These are phyloP conservation scores for Bruguiera hainesii DNA, from an alignment of 441 rosid species.

Conservation along the genomic window DNA sequence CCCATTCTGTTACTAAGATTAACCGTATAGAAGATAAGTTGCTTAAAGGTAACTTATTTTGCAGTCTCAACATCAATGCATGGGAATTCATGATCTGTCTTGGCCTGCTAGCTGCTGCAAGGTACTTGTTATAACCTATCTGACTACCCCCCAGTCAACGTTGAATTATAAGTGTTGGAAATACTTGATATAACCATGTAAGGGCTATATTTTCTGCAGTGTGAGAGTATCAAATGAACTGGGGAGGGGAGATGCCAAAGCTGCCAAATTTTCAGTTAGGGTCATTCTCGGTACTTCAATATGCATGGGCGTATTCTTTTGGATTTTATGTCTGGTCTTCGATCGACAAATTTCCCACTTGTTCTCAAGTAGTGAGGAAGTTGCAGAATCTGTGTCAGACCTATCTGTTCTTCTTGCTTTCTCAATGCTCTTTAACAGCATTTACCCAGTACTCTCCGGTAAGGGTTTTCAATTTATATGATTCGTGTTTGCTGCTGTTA, in stretches of 20 bases:
- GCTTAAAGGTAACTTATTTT: constrained; percentile 3
- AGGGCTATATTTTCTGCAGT: constrained; percentile 18
- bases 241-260: constrained; percentile 56
- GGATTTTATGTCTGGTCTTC: constrained; percentile 39
- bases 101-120: constrained; percentile 54
- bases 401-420: constrained; percentile 51
- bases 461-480: neutral
- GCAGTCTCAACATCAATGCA: constrained; percentile 43
- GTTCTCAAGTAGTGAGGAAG: constrained; percentile 41
- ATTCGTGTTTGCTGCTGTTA: too few species aligned
- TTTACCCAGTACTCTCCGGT: constrained; percentile 59
- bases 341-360: constrained; percentile 39
- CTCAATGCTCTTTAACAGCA: constrained; percentile 53
- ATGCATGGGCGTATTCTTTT: constrained; percentile 38
- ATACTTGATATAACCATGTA: neutral
- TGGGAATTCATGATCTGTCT: constrained; percentile 57
- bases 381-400: constrained; percentile 38
- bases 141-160: neutral
- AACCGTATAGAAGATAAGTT: neutral
- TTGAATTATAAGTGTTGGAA: neutral
- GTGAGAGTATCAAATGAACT: constrained; percentile 75
- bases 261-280: constrained; percentile 52
- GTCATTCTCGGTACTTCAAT: constrained; percentile 36
- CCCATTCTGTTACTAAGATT: neutral
- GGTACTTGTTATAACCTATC: constrained; percentile 32